These are phyloP conservation scores for Smallanthus sonchifolius DNA, from an alignment of 129 eudicot genomes.

Conservation along the genomic window DNA sequence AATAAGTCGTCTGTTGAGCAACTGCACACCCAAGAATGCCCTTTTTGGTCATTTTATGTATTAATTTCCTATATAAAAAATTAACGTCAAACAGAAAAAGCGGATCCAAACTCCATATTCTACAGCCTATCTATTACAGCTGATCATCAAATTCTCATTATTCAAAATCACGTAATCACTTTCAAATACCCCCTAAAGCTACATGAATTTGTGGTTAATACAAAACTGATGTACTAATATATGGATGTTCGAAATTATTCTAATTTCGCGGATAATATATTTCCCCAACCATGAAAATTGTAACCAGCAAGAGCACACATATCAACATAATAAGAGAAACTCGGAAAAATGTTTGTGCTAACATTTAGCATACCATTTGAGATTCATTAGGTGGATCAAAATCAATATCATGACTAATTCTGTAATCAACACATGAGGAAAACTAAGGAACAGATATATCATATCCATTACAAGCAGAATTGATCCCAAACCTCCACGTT, in stretches of 20 bases:
- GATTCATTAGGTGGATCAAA: neutral
- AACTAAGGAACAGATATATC: neutral
- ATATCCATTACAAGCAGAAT: constrained; percentile 1
- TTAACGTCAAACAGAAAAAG: neutral
- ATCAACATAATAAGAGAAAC: neutral
- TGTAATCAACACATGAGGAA: neutral
- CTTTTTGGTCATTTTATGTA: neutral
- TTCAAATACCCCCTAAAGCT: neutral
- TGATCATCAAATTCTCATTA: neutral
- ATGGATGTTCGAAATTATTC: too few species aligned
- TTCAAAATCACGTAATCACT: neutral
- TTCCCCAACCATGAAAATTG: neutral
- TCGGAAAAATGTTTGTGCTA: neutral
- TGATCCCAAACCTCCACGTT: neutral
- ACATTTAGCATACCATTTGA: neutral
- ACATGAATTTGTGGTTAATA: neutral
- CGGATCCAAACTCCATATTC: neutral
- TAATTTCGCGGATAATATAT: too few species aligned
- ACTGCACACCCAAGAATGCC: neutral
- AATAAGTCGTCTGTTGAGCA: neutral
- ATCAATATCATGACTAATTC: neutral
- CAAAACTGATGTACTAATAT: too few species aligned
- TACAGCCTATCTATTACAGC: neutral
- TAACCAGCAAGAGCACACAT: neutral
- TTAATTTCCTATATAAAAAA: neutral